These are phyloP conservation scores for Metarhizium anisopliae DNA, from an alignment of 2,329 filamentous ascomycete species.

Conservation along the genomic window DNA sequence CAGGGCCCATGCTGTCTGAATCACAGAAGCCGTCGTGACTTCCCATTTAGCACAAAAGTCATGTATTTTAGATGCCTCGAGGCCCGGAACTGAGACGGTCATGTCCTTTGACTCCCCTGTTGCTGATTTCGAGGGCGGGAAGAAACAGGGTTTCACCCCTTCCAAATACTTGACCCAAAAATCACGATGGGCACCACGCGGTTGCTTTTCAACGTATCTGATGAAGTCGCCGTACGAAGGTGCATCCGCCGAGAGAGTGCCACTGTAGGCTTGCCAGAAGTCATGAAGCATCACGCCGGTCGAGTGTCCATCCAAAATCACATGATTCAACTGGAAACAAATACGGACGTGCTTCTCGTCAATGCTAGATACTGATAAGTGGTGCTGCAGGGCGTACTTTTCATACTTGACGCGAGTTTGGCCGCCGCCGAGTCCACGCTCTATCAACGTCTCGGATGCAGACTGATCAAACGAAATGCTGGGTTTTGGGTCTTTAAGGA, in stretches of 20 bases:
- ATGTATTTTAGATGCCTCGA: slow-evolving; percentile 1
- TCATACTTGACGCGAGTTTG: background rate
- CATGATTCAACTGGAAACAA: slow-evolving; percentile 3
- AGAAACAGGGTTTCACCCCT: background rate
- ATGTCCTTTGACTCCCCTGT: background rate
- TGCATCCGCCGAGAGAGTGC: background rate
- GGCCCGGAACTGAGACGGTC: background rate
- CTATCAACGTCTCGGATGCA: too few species aligned
- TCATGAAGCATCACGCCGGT: background rate
- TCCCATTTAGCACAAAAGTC: slow-evolving; percentile 5
- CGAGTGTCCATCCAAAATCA: slow-evolving; percentile 5
- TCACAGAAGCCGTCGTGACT: slow-evolving; percentile 4
- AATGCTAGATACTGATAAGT: background rate
- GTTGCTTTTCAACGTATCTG: background rate
- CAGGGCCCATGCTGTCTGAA: slow-evolving; percentile 1
- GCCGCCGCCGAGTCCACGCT: too few species aligned
- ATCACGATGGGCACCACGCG: background rate
- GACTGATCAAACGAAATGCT: background rate
- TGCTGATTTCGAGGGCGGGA: background rate
- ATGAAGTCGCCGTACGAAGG: slow-evolving; percentile 1
- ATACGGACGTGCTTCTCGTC: background rate
- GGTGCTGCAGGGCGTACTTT: background rate
- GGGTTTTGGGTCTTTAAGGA: slow-evolving; percentile 4
- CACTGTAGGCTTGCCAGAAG: slow-evolving; percentile 1
- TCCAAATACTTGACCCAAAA: background rate